These are phyloP conservation scores for Lantana camara DNA, from an alignment of 257 asterid species.

Conservation along the genomic window DNA sequence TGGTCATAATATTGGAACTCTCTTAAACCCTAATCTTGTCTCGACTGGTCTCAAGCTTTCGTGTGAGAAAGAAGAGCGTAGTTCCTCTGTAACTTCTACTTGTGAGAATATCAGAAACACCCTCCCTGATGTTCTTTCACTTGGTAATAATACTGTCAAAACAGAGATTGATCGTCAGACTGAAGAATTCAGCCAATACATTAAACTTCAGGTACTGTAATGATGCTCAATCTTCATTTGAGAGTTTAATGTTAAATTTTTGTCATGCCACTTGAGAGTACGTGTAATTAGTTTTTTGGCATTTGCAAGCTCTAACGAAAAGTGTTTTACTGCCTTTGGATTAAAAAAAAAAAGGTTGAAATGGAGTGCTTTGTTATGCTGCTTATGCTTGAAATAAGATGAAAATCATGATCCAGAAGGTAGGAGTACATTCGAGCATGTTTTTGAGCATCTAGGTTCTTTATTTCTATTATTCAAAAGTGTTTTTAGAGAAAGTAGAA, in stretches of 20 bases:
- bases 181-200: constrained; percentile 47
- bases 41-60: constrained; percentile 58
- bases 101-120: constrained; percentile 34
- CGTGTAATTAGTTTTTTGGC: no score
- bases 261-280: no score
- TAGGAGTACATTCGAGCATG: no score
- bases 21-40: constrained; percentile 42
- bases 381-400: no score
- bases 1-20: constrained; percentile 33
- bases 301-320: no score
- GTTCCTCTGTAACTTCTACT: constrained; percentile 43
- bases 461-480: no score
- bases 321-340: no score
- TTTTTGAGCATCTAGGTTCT: no score
- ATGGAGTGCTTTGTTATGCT: no score
- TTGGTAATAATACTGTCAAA: constrained; percentile 34
- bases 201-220: constrained; percentile 52
- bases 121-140: constrained; percentile 31
- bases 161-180: constrained; percentile 49
- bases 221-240: not conserved
- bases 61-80: constrained; percentile 46
- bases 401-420: no score
- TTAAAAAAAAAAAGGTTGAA: no score
- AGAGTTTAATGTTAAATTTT: not conserved
- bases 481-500: no score